Evolutionary conservation across 768 basidiomycete genomes (phyloP), one percentile per base, ranked within the genome.

Genomic region (Suillus luteus): DNA sequence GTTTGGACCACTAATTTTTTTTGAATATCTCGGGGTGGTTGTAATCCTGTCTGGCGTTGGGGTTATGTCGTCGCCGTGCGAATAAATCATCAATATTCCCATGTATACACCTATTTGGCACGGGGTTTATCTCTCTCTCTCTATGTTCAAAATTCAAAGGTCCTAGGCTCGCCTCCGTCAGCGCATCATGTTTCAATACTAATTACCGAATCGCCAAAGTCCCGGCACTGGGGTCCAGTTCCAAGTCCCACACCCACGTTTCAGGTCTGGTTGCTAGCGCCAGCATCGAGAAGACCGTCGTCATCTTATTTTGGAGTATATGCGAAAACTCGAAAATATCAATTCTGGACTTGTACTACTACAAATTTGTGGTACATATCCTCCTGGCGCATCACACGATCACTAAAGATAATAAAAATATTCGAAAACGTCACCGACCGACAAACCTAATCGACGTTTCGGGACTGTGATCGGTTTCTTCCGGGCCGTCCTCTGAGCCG

Each of bases 21-120:
- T 61, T 63, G 59, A 60, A 61, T 63, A 58, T 60, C 35, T 44
- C 35, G 41, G 58, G 62, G 58, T 59, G 59, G 59, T 63, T 44
- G 57, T 60, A 40, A 63, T 41, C 24, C 57, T 58, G 22, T 58
- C 57, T 58, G 8, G 57, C 19, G 27, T 58, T 15, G 57, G 57
- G 57, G 57, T 54, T 54, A 54, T 54, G 52, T 54, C 52, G 52
- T 60, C 40, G 35, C 24, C 60, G 62, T 63, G 62, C 1, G 62
- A 63, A 58, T 61, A 54, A 43, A 61, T 22, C 60, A 59, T 22
- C 27, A 37, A 33, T 43, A 63, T 62, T 63, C 60, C 27, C 17
- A 31, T 38, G 59, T 63, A 24, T 63, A 19, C 31, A 14, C 27
- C 10, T 63, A 33, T 63, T 63, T 63, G 62, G 60, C 40, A 11